Evolutionary conservation across 1,284 basidiomycete genomes (phyloP).

Genomic region (Trichosporon coremiiforme): DNA sequence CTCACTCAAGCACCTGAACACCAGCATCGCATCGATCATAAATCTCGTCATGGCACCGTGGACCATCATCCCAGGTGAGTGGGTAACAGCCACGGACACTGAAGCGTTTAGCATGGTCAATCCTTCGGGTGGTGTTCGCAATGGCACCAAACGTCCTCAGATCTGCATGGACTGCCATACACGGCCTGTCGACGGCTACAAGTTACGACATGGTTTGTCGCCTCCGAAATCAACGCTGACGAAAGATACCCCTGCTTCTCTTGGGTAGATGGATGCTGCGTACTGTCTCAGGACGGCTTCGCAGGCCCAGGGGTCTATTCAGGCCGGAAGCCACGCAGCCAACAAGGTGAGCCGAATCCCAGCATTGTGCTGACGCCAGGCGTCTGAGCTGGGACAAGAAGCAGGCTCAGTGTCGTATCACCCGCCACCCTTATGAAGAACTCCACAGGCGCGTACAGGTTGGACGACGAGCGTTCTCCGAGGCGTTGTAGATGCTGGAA

Average conservation of each 20-base stretch:
- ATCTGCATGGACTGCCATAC: background rate
- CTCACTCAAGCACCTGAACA: background rate
- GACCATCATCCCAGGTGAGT: background rate
- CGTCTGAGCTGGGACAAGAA: background rate
- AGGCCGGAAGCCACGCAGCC: background rate
- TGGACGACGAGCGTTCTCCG: background rate
- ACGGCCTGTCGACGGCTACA: no score
- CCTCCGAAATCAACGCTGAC: background rate
- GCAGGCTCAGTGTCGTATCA: background rate
- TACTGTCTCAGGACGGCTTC: no score
- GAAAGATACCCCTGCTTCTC: background rate
- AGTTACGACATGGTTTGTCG: background rate
- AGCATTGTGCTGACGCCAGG: background rate
- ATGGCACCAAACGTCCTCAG: background rate
- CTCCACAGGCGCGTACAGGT: background rate
- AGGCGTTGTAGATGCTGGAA: background rate
- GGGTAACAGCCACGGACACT: no score
- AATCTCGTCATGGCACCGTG: background rate
- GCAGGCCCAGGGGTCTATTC: background rate
- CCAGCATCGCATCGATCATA: background rate
- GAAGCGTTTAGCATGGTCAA: background rate
- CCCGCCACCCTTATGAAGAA: background rate
- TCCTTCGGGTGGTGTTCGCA: background rate
- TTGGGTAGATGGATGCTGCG: background rate
- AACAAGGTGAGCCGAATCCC: background rate